Conservation (phyloP, 768 basidiomycete species). For the Macrolepiota fuliginosa region DNA sequence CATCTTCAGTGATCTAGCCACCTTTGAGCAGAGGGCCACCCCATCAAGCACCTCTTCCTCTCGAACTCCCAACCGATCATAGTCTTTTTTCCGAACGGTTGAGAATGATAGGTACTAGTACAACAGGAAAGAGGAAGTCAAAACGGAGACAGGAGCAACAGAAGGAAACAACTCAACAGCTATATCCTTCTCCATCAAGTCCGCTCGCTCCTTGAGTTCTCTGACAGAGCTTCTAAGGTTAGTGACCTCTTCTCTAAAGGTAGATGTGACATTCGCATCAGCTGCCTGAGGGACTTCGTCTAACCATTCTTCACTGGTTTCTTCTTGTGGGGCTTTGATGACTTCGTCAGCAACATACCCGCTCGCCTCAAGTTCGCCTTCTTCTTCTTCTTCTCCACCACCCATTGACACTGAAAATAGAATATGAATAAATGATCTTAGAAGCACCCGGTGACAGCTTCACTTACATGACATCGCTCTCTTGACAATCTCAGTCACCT, state of each 20-base stretch:
- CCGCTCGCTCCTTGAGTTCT: background rate
- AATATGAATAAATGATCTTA: too few relatives aligned
- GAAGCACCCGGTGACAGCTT: background rate
- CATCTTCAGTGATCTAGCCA: background rate
- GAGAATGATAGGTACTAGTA: background rate
- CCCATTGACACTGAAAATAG: too few relatives aligned
- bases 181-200: background rate
- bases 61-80: background rate
- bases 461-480: background rate
- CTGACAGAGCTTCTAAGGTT: background rate
- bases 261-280: background rate
- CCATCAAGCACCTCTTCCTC: background rate
- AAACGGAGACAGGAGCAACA: background rate
- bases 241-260: background rate
- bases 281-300: background rate
- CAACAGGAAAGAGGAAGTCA: background rate
- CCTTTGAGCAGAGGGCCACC: background rate
- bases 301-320: too few relatives aligned
- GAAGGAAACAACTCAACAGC: background rate
- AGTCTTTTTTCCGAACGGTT: background rate
- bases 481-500: background rate
- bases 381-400: too few relatives aligned
- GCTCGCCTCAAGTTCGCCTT: background rate
- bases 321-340: too few relatives aligned
- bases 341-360: background rate